These are phyloP conservation scores for Ilyonectria mors-panacis DNA, from an alignment of 2,329 filamentous ascomycete species.

Conservation along the genomic window DNA sequence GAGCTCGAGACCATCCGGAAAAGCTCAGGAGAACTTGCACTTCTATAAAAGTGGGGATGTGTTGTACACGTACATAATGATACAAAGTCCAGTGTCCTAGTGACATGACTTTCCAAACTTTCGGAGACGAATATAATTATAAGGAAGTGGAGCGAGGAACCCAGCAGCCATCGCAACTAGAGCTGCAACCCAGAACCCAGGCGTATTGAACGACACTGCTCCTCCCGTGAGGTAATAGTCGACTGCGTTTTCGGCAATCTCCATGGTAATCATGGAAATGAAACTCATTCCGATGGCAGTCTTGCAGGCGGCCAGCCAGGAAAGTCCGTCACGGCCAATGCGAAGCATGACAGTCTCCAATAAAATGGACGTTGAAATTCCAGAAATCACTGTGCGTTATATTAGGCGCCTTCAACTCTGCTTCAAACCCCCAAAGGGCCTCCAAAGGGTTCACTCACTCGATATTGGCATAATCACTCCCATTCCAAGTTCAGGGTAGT, in stretches of 20 bases:
- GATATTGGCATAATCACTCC: slow-evolving; percentile 66
- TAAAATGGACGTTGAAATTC: slow-evolving; percentile 65
- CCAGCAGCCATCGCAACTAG: slow-evolving; percentile 59
- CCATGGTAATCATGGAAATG: slow-evolving; percentile 73
- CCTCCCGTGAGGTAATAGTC: slow-evolving; percentile 71
- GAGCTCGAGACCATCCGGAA: background rate
- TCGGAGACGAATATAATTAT: slow-evolving; percentile 65
- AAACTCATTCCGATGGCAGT: slow-evolving; percentile 72
- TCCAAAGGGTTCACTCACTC: slow-evolving; percentile 52
- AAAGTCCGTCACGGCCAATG: slow-evolving; percentile 62
- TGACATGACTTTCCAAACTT: slow-evolving; percentile 66
- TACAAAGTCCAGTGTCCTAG: slow-evolving; percentile 40
- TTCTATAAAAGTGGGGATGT: background rate
- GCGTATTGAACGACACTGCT: slow-evolving; percentile 60
- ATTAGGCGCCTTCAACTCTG: no score
- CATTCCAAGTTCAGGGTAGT: slow-evolving; percentile 62
- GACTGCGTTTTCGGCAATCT: slow-evolving; percentile 67
- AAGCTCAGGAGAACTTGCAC: background rate
- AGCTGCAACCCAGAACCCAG: slow-evolving; percentile 68
- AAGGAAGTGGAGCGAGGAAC: slow-evolving; percentile 66
- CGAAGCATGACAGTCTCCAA: slow-evolving; percentile 68
- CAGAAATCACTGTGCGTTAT: slow-evolving; percentile 65
- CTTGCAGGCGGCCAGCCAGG: slow-evolving; percentile 62
- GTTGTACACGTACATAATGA: background rate
- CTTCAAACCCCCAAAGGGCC: no score